These are phyloP conservation scores for Cicer arietinum DNA, from an alignment of 306 rosid genomes.

Conservation along the genomic window DNA sequence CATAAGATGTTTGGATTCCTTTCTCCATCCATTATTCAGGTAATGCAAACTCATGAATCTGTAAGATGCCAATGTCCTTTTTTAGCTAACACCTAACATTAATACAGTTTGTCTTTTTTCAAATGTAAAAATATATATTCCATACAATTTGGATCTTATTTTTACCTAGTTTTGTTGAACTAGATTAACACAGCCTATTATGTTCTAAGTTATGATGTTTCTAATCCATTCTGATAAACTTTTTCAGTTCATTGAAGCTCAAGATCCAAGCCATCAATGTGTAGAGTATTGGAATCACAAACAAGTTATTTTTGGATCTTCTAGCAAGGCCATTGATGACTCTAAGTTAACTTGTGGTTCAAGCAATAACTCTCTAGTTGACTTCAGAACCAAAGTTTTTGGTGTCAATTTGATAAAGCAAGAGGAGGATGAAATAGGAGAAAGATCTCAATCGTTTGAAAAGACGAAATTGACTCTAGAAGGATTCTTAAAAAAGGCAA, in stretches of 20 bases:
- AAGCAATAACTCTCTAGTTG: constrained; percentile 46
- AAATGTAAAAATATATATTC: constrained; percentile 1
- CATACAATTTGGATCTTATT: not conserved
- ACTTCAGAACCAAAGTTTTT: constrained; percentile 45
- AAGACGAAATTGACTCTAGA: constrained; percentile 48
- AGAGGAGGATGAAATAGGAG: constrained; percentile 41
- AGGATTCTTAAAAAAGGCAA: constrained; percentile 66
- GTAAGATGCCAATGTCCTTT: not conserved
- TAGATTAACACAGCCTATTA: constrained; percentile 16
- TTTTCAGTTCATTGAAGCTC: constrained; percentile 76
- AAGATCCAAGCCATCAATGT: constrained; percentile 70
- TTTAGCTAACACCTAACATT: constrained; percentile 12
- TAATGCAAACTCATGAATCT: constrained; percentile 41
- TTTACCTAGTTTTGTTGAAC: constrained; percentile 5
- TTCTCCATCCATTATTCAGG: constrained; percentile 66
- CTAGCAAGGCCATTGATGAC: constrained; percentile 14
- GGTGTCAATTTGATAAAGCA: constrained; percentile 52
- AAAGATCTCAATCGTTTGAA: constrained; percentile 44
- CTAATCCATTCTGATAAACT: constrained; percentile 34
- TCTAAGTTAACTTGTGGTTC: constrained; percentile 45
- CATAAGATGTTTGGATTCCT: constrained; percentile 86
- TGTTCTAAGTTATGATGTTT: constrained; percentile 35
- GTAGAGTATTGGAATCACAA: constrained; percentile 77
- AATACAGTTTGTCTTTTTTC: not conserved
- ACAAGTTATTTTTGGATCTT: constrained; percentile 27